Conservation (phyloP, 768 basidiomycete species). For the Xerocomus spinulosus region DNA sequence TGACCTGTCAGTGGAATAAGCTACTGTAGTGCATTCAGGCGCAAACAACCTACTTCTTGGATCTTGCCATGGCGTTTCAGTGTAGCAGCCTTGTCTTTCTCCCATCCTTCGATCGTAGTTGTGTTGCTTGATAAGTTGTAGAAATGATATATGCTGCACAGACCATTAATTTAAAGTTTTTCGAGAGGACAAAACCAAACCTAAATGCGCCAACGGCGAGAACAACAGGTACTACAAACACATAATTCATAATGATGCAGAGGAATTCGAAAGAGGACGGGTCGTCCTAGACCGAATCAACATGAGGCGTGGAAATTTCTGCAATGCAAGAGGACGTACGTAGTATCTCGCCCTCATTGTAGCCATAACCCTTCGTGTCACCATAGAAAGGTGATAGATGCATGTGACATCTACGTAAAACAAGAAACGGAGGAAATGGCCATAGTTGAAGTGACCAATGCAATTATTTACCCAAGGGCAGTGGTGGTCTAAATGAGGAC, state of each 20-base stretch:
- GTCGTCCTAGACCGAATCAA: constrained; percentile 49
- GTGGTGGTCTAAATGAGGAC: constrained; percentile 61
- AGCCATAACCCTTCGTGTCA: constrained; percentile 58
- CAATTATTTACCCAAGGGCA: constrained; percentile 95
- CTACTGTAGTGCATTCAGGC: background rate
- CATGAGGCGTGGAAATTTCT: too few species aligned
- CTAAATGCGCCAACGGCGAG: constrained; percentile 89
- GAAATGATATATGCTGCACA: constrained; percentile 76
- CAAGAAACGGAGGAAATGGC: constrained; percentile 85
- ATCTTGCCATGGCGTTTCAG: constrained; percentile 84
- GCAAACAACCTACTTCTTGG: constrained; percentile 49
- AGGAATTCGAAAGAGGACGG: constrained; percentile 67
- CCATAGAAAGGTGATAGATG: constrained; percentile 81
- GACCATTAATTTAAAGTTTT: constrained; percentile 14
- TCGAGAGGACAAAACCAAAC: constrained; percentile 31
- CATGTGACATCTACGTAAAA: constrained; percentile 92
- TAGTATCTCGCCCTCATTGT: constrained; percentile 44
- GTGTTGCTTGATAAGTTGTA: constrained; percentile 72
- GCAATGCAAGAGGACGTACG: constrained; percentile 38
- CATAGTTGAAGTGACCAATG: constrained; percentile 89
- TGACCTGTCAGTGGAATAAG: constrained; percentile 46
- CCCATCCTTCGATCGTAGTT: constrained; percentile 97
- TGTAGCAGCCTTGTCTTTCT: constrained; percentile 91
- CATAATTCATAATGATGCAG: constrained; percentile 85
- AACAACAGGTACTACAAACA: constrained; percentile 78